Evolutionary conservation across 2,329 filamentous ascomycete genomes (phyloP), one percentile per base, ranked within the genome.

Genomic region (Coniella vitis): DNA sequence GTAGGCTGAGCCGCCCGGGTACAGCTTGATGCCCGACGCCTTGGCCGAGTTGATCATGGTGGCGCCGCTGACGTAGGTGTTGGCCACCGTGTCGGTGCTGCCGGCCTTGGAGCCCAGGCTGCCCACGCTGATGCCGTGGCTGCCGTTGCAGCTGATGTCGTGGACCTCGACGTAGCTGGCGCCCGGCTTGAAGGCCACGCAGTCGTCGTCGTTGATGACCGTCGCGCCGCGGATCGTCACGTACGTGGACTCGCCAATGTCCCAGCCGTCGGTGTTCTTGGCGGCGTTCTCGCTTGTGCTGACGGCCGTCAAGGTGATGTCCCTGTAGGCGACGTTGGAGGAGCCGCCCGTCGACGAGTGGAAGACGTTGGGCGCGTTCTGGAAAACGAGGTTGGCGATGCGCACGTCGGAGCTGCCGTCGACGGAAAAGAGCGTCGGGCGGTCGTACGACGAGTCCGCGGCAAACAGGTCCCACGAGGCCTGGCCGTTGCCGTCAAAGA

Each of bases 401-500:
- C 58, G 58, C 45, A 74, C 65, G 38, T 68, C 60, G 13, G 61
- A 61, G 10, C 45, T 51, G 8, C 66, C 65, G 3, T 58, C 64
- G 47, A 74, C 67, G 48, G 68, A 66, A 4, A 70, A 57, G 0
- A 73, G 57, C 1, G 67, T 72, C 16, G 71, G 70, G 2, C 69
- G 64, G 12, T 55, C 56, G 45, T 69, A 71, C 25, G 55, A 62
- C 22, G 55, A 64, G 48, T 72, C 59, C 3, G 48, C 48, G 0
- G 67, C 70, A 38, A 71, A 72, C 5, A 56, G 54, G 37, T 74
- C 69, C 51, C 59, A 65, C 45, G 68, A 63, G 31, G 63, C 60
- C 56, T 74, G 71, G 1, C 71, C 71, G 54, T 70, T 73, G 2
- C 70, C 72, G 54, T 74, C 71, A 38, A 75, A 70, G 0, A 70